phyloP scores from a whole-genome alignment of 2,329 filamentous ascomycete species.

The Mariannaea elegans region DNA sequence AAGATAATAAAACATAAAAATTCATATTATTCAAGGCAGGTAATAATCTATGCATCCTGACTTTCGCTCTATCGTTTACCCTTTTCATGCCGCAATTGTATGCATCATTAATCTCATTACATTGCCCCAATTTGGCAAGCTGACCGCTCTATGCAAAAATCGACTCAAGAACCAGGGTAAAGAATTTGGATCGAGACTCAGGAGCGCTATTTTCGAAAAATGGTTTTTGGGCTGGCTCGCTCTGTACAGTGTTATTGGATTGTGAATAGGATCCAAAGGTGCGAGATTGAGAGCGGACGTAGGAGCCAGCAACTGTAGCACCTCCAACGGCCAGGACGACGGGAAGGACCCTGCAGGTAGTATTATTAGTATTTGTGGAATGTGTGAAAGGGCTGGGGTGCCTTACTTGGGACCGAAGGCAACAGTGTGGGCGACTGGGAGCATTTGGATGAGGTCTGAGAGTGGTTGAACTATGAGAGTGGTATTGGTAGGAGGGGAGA shows the following conservation, averaged over 20 bases:
- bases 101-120: too few relatives aligned
- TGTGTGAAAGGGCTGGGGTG: neutral
- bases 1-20: too few relatives aligned
- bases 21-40: too few relatives aligned
- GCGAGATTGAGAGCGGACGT: constrained; percentile 19
- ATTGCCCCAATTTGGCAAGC: too few relatives aligned
- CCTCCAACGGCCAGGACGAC: constrained; percentile 34
- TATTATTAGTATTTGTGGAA: neutral
- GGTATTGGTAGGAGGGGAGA: too few relatives aligned
- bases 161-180: constrained; percentile 32
- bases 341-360: constrained; percentile 30
- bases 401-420: constrained; percentile 30
- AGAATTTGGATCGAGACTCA: constrained; percentile 26
- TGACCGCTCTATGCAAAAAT: constrained; percentile 38
- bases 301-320: constrained; percentile 29
- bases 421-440: constrained; percentile 23
- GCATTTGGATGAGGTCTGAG: constrained; percentile 27
- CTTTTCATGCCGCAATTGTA: too few relatives aligned
- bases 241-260: constrained; percentile 23
- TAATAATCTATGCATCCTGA: too few relatives aligned
- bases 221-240: constrained; percentile 9
- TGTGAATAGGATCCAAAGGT: neutral
- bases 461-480: neutral
- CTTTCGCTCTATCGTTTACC: too few relatives aligned
- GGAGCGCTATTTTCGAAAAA: too few relatives aligned